Evolutionary conservation across 2,329 filamentous ascomycete species (phyloP).

Genomic region (Metarhizium rileyi): DNA sequence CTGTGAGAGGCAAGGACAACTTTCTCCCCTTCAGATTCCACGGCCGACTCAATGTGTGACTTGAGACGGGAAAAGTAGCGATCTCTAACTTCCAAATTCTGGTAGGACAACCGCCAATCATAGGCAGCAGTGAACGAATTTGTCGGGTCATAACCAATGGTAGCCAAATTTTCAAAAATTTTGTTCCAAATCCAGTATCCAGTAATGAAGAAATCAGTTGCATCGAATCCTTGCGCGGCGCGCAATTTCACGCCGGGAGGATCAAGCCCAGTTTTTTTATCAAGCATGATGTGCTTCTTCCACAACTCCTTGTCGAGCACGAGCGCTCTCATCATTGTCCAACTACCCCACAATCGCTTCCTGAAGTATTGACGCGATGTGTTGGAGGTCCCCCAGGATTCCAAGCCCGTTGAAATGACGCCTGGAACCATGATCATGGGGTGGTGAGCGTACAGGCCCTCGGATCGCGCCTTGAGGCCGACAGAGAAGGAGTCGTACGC

Average conservation of each 20-base stretch:
- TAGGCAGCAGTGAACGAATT: slow-evolving; percentile 63
- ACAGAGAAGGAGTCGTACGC: slow-evolving; percentile 92
- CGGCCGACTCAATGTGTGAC: slow-evolving; percentile 77
- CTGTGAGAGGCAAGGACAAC: slow-evolving; percentile 84
- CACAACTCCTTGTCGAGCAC: slow-evolving; percentile 88
- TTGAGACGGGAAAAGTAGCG: slow-evolving; percentile 91
- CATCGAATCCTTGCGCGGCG: slow-evolving; percentile 93
- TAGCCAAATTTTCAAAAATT: slow-evolving; percentile 92
- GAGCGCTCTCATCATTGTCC: slow-evolving; percentile 96
- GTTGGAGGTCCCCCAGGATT: slow-evolving; percentile 91
- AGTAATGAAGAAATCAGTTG: slow-evolving; percentile 87
- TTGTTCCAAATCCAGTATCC: slow-evolving; percentile 99
- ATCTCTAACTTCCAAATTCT: slow-evolving; percentile 81
- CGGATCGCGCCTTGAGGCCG: slow-evolving; percentile 68
- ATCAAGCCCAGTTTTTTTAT: slow-evolving; percentile 83
- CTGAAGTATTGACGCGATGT: slow-evolving; percentile 83
- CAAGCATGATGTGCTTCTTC: slow-evolving; percentile 96
- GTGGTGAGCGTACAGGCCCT: slow-evolving; percentile 74
- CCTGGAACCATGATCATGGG: slow-evolving; percentile 96
- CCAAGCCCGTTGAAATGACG: slow-evolving; percentile 92
- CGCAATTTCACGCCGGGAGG: slow-evolving; percentile 83
- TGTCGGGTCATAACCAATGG: slow-evolving; percentile 87
- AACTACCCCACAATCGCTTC: slow-evolving; percentile 91
- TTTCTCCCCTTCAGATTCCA: slow-evolving; percentile 65
- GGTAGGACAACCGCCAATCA: slow-evolving; percentile 88